Conservation (phyloP, 2,329 filamentous ascomycete species). For the Fragosphaeria purpurea region DNA sequence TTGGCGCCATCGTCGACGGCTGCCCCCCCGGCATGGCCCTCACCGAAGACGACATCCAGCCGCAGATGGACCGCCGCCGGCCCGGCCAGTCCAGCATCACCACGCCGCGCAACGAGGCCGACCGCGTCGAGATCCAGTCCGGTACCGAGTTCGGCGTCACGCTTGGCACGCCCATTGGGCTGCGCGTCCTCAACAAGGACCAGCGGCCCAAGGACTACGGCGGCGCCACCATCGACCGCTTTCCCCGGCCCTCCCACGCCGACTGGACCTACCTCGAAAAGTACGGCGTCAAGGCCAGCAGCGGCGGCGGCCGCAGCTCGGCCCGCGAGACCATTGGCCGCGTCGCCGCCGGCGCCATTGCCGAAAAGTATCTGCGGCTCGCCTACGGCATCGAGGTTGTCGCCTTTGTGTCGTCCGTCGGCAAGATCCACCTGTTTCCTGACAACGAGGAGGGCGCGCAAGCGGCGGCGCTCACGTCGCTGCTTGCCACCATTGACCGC, state of each 20-base stretch:
- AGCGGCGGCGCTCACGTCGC: slow-evolving; percentile 21
- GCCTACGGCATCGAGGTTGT: slow-evolving; percentile 84
- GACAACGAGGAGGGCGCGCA: slow-evolving; percentile 1
- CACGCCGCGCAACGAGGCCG: slow-evolving; percentile 87
- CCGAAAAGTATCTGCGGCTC: slow-evolving; percentile 79
- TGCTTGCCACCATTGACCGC: slow-evolving; percentile 64
- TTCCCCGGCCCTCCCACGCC: slow-evolving; percentile 84
- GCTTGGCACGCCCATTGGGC: slow-evolving; percentile 79
- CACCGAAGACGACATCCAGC: slow-evolving; percentile 81
- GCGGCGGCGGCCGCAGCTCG: slow-evolving; percentile 79
- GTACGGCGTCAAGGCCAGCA: slow-evolving; percentile 88
- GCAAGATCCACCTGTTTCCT: slow-evolving; percentile 66
- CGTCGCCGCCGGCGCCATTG: slow-evolving; percentile 84
- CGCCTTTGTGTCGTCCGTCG: slow-evolving; percentile 80
- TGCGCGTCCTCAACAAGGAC: slow-evolving; percentile 85
- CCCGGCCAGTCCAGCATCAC: slow-evolving; percentile 86
- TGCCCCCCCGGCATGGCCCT: slow-evolving; percentile 80
- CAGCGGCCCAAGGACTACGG: slow-evolving; percentile 89
- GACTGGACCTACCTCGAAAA: slow-evolving; percentile 97
- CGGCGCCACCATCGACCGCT: slow-evolving; percentile 78
- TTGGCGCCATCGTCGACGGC: slow-evolving; percentile 92
- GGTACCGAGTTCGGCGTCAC: slow-evolving; percentile 86
- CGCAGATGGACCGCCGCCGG: slow-evolving; percentile 81
- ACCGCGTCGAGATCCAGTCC: slow-evolving; percentile 83
- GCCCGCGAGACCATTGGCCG: slow-evolving; percentile 93